Evolutionary conservation across 2,329 filamentous ascomycete species (phyloP).

Genomic region (Beauveria rudraprayagi): DNA sequence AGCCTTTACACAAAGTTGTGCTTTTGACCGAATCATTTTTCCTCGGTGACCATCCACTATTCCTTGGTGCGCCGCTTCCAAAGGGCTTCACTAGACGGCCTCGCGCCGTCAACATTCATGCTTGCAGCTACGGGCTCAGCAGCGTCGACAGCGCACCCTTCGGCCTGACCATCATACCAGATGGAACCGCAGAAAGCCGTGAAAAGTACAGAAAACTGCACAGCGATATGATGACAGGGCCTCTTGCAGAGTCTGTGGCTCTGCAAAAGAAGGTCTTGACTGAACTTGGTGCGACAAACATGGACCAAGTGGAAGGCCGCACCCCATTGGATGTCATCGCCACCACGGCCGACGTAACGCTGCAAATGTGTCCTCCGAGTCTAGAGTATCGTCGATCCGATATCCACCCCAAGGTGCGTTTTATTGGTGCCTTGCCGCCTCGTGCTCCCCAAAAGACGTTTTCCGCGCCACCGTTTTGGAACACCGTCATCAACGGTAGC

Average conservation of each 20-base stretch:
- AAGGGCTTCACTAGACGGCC: conserved; percentile 27
- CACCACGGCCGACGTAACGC: conserved; percentile 23
- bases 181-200: conserved; percentile 27
- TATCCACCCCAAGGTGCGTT: conserved; percentile 31
- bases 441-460: conserved; percentile 21
- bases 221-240: not conserved
- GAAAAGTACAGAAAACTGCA: conserved; percentile 23
- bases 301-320: conserved; percentile 24
- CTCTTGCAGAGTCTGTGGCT: not conserved
- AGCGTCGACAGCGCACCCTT: conserved; percentile 33
- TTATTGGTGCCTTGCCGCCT: conserved; percentile 33
- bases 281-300: not conserved
- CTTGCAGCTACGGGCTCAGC: conserved; percentile 26
- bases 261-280: not conserved
- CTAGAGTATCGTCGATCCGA: conserved; percentile 32
- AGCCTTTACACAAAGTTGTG: conserved; percentile 31
- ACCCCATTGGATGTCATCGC: conserved; percentile 19
- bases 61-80: conserved; percentile 29
- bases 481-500: conserved; percentile 25
- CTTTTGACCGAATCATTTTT: conserved; percentile 34
- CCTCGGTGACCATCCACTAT: conserved; percentile 30
- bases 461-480: conserved; percentile 37
- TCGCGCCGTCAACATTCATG: conserved; percentile 31
- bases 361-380: conserved; percentile 31
- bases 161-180: conserved; percentile 30